A percentile compares a stretch with the other conserved stretches of the same genome.
These are phyloP conservation scores for Podila verticillata DNA, from an alignment of 192 early-diverging fungal species.

Conservation along the genomic window DNA sequence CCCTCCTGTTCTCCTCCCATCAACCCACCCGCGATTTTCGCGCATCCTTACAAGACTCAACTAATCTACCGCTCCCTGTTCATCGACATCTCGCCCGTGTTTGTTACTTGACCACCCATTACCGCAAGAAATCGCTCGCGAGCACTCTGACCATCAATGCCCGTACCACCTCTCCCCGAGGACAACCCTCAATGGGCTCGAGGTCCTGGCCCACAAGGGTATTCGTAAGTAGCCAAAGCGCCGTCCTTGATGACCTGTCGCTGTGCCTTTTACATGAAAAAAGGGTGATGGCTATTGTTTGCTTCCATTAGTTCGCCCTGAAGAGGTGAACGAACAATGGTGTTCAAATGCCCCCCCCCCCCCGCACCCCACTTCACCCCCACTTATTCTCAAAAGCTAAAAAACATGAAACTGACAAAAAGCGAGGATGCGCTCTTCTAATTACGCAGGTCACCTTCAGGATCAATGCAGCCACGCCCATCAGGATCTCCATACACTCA, in stretches of 20 bases:
- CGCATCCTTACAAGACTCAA: not conserved
- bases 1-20: not conserved
- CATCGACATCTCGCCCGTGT: too few species aligned
- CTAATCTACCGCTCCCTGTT: constrained; percentile 1
- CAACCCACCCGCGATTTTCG: constrained; percentile 15
- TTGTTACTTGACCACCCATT: not conserved
- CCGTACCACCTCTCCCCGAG: constrained; percentile 44
- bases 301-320: too few species aligned
- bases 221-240: constrained; percentile 35
- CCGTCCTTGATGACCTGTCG: not conserved
- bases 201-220: constrained; percentile 47
- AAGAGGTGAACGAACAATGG: too few species aligned
- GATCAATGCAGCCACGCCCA: constrained; percentile 50
- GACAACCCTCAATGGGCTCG: constrained; percentile 47
- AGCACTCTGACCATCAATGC: constrained; percentile 26
- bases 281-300: not conserved
- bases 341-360: too few species aligned
- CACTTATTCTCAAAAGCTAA: too few species aligned
- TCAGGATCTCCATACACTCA: constrained; percentile 44
- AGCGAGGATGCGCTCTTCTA: too few species aligned
- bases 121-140: not conserved
- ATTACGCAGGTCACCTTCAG: constrained; percentile 39
- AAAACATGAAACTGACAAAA: too few species aligned
- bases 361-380: too few species aligned
- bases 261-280: not conserved